Conservation (phyloP, 2,329 filamentous ascomycete genomes). For the Talaromyces amestolkiae region DNA sequence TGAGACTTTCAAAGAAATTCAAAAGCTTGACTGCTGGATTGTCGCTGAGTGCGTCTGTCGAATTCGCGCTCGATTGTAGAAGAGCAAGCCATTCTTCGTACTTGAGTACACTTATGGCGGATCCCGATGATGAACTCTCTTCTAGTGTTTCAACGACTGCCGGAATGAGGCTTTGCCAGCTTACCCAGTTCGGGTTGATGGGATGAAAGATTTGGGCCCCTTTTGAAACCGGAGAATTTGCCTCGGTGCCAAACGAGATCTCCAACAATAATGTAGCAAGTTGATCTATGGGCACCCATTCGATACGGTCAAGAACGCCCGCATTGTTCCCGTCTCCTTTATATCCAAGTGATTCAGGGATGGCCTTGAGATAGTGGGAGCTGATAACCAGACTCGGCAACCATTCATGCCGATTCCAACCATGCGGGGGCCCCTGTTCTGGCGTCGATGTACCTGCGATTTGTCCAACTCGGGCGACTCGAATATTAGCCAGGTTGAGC, state of each 20-base stretch:
- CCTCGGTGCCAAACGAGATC: neutral
- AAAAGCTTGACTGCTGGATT: constrained; percentile 13
- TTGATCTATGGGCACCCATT: constrained; percentile 13
- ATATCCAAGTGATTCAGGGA: constrained; percentile 4
- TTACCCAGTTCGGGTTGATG: constrained; percentile 8
- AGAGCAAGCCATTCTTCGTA: constrained; percentile 9
- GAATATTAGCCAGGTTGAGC: neutral
- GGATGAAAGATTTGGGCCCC: constrained; percentile 7
- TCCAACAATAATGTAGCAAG: constrained; percentile 7
- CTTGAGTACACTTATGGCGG: neutral
- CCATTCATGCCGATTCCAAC: constrained; percentile 16
- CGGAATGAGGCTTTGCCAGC: constrained; percentile 11
- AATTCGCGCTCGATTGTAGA: neutral
- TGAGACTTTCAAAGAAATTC: constrained; percentile 8
- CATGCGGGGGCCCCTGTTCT: constrained; percentile 10
- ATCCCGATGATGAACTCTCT: neutral
- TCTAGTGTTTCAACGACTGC: neutral
- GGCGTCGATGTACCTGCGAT: constrained; percentile 11
- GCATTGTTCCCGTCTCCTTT: neutral
- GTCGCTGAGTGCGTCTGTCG: neutral
- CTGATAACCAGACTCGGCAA: constrained; percentile 15
- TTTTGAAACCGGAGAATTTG: neutral
- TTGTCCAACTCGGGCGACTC: constrained; percentile 12
- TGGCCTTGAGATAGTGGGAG: constrained; percentile 4
- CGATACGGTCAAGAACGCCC: constrained; percentile 7